Percentiles rank a stretch among this genome's conserved stretches.
phyloP scores from a whole-genome alignment of 2,329 filamentous ascomycete species.

The Chrysosporium queenslandicum region DNA sequence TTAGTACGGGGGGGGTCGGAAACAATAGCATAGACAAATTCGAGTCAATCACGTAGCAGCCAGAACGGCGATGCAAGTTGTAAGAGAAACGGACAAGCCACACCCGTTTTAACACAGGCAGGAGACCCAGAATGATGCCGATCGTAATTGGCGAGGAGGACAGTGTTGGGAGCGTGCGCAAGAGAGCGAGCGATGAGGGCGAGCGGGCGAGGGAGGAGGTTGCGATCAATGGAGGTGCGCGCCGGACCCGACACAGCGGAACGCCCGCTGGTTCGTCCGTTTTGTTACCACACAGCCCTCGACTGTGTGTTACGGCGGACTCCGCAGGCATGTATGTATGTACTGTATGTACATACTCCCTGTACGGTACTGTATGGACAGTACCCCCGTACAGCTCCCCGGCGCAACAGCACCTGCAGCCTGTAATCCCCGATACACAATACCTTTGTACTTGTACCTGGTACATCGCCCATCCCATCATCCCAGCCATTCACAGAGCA shows the following conservation, averaged over 20 bases:
- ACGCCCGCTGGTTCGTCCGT: not conserved
- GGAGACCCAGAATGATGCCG: not conserved
- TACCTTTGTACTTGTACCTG: not conserved
- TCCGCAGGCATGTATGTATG: not conserved
- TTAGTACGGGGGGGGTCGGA: not conserved
- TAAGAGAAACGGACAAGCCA: conserved; percentile 3
- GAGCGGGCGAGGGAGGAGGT: not conserved
- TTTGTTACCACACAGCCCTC: not conserved
- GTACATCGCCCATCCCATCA: not conserved
- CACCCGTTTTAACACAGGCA: not conserved
- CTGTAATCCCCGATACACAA: not conserved
- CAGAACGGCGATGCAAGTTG: not conserved
- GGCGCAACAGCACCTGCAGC: not conserved
- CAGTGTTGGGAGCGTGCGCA: not conserved
- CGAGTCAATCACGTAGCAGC: not conserved
- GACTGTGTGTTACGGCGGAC: not conserved
- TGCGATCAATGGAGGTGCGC: not conserved
- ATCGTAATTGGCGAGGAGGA: not conserved
- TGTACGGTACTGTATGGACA: not conserved
- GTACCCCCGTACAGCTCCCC: too few relatives aligned
- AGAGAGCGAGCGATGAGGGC: not conserved
- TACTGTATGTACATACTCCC: not conserved
- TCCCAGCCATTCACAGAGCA: not conserved
- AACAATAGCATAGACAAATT: not conserved
- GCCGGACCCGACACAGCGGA: not conserved